Evolutionary conservation across 352 stramenopile species (phyloP).

Genomic region (Lagenidium giganteum): DNA sequence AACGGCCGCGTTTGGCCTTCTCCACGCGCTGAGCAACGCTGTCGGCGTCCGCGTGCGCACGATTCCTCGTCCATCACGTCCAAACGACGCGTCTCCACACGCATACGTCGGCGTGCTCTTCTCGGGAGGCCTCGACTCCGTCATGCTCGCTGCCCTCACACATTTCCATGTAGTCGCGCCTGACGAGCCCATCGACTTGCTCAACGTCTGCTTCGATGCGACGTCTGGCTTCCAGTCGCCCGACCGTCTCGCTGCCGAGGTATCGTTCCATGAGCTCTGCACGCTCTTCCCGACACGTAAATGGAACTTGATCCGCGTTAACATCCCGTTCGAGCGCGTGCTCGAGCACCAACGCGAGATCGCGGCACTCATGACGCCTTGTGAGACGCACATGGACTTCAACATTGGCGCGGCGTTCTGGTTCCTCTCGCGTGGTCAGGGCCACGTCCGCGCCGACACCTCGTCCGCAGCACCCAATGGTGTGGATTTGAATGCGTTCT

Average conservation of each 20-base stretch:
- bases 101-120: slow-evolving; percentile 89
- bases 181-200: slow-evolving; percentile 84
- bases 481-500: slow-evolving; percentile 35
- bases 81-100: slow-evolving; percentile 1
- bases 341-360: slow-evolving; percentile 59
- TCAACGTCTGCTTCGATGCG: slow-evolving; percentile 94
- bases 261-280: slow-evolving; percentile 79
- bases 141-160: slow-evolving; percentile 89
- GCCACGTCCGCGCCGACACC: slow-evolving; percentile 19
- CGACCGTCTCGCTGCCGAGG: slow-evolving; percentile 87
- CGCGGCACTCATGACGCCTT: slow-evolving; percentile 74
- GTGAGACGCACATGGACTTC: slow-evolving; percentile 96
- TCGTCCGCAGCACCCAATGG: not conserved
- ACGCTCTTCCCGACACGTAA: slow-evolving; percentile 74
- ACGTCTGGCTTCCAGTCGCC: slow-evolving; percentile 60
- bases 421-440: slow-evolving; percentile 85
- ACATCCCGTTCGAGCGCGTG: slow-evolving; percentile 80
- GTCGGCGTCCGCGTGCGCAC: slow-evolving; percentile 78
- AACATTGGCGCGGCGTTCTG: slow-evolving; percentile 96
- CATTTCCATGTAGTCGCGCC: slow-evolving; percentile 59
- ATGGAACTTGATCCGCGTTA: slow-evolving; percentile 84
- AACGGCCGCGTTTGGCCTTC: slow-evolving; percentile 31
- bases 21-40: slow-evolving; percentile 69
- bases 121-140: slow-evolving; percentile 95
- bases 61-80: slow-evolving; percentile 22